These are phyloP conservation scores for Aphanocladium album DNA, from an alignment of 2,329 filamentous ascomycete genomes.

Conservation along the genomic window DNA sequence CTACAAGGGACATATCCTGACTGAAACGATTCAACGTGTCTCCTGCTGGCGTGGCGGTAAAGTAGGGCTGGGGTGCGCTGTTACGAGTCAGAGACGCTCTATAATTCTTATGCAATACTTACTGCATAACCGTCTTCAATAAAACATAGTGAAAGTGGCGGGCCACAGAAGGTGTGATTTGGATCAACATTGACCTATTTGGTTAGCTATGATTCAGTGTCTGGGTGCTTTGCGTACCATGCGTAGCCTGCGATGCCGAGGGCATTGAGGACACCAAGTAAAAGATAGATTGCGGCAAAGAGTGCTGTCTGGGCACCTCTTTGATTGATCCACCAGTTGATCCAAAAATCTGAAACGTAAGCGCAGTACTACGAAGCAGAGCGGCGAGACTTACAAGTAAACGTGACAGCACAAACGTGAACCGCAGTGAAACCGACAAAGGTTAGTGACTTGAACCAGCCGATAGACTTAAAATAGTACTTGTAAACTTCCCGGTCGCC, in stretches of 20 bases:
- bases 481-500: conserved; percentile 18
- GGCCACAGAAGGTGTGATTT: conserved; percentile 23
- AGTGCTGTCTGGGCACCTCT: conserved; percentile 16
- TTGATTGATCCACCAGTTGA: conserved; percentile 22
- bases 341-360: conserved; percentile 19
- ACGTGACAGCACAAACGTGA: conserved; percentile 19
- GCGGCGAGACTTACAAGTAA: conserved; percentile 15
- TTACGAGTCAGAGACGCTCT: conserved; percentile 15
- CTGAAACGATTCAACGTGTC: conserved; percentile 33
- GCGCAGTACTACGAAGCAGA: neutral
- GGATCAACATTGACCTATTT: neutral
- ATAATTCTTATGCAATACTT: conserved; percentile 2
- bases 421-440: conserved; percentile 9
- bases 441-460: conserved; percentile 6
- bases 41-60: conserved; percentile 32
- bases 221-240: neutral
- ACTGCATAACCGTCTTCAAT: conserved; percentile 26
- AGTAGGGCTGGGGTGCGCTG: conserved; percentile 27
- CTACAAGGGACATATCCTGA: conserved; percentile 28
- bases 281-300: conserved; percentile 19
- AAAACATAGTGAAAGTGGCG: conserved; percentile 18
- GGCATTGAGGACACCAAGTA: conserved; percentile 15
- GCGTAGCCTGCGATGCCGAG: conserved; percentile 16
- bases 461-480: conserved; percentile 19
- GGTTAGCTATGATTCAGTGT: neutral